These are phyloP conservation scores for Entrophospora sp. DNA, from an alignment of 192 early-diverging fungal species.

Conservation along the genomic window DNA sequence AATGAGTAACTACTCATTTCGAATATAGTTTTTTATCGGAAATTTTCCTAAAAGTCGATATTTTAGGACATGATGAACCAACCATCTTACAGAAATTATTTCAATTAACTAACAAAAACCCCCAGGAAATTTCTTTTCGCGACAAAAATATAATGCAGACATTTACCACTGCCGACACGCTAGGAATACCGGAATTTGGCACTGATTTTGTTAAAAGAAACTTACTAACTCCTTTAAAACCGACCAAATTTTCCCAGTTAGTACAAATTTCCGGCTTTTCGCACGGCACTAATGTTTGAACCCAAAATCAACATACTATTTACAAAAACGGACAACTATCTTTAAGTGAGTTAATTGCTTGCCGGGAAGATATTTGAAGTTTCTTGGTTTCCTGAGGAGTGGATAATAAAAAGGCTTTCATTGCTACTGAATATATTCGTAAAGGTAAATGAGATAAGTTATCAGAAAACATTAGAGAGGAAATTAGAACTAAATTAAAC, in stretches of 20 bases:
- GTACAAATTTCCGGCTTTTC: not conserved
- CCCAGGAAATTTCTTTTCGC: not conserved
- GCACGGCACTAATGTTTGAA: not conserved
- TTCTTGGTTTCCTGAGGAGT: conserved; percentile 1
- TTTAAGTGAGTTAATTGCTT: conserved; percentile 8
- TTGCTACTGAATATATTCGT: conserved; percentile 3
- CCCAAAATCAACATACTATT: not conserved
- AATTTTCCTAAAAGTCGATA: conserved; percentile 1
- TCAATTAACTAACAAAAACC: not conserved
- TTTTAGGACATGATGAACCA: conserved; percentile 8
- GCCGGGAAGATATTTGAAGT: conserved; percentile 7
- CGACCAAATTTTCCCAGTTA: conserved; percentile 7
- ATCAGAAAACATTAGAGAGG: not conserved
- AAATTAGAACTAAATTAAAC: conserved; percentile 1
- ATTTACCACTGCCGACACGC: not conserved
- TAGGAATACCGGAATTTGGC: conserved; percentile 8
- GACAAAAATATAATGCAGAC: not conserved
- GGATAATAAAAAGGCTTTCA: conserved; percentile 2
- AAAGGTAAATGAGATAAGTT: not conserved
- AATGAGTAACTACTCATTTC: conserved; percentile 2
- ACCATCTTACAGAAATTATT: conserved; percentile 3
- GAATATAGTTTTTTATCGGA: conserved; percentile 9
- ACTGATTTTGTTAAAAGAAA: conserved; percentile 4
- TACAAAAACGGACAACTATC: not conserved
- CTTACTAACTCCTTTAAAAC: conserved; percentile 6